A percentile compares a stretch with the other conserved stretches of the same genome.
phyloP scores from a whole-genome alignment of 345 rosid species.

The Eutrema japonicum region DNA sequence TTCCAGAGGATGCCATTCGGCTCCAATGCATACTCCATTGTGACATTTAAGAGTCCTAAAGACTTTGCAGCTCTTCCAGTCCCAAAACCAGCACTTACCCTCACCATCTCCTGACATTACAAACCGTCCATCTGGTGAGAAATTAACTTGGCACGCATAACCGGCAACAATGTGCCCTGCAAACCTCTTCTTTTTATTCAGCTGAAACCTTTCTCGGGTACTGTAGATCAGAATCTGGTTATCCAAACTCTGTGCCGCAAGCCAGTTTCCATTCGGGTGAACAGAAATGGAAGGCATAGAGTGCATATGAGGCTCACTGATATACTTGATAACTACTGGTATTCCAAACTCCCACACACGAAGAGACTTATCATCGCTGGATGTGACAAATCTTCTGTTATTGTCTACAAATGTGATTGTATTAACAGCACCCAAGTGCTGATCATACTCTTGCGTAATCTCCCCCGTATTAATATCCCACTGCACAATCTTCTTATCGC shows the following conservation, averaged over 20 bases:
- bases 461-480: constrained; percentile 97
- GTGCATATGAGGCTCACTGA: constrained; percentile 99
- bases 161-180: constrained; percentile 94
- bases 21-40: constrained; percentile 88
- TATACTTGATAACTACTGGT: constrained; percentile 97
- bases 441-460: constrained; percentile 89
- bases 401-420: constrained; percentile 96
- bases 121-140: constrained; percentile 98
- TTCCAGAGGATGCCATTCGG: constrained; percentile 96
- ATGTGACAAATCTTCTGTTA: constrained; percentile 92
- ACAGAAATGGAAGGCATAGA: constrained; percentile 95
- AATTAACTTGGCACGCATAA: constrained; percentile 97
- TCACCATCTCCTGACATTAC: constrained; percentile 99
- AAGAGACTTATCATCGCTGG: constrained; percentile 97
- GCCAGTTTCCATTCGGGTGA: constrained; percentile 93
- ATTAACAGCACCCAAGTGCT: constrained; percentile 91
- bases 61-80: constrained; percentile 97
- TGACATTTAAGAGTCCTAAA: constrained; percentile 93
- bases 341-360: constrained; percentile 99
- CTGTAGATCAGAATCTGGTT: constrained; percentile 94
- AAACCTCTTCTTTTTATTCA: constrained; percentile 95
- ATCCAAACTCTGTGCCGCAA: constrained; percentile 97
- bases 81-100: constrained; percentile 99
- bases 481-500: constrained; percentile 98
- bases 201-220: constrained; percentile 94